Evolutionary conservation across 2,329 filamentous ascomycete species (phyloP), one percentile per base, ranked within the genome.

Genomic region (Xylariaceae sp.): DNA sequence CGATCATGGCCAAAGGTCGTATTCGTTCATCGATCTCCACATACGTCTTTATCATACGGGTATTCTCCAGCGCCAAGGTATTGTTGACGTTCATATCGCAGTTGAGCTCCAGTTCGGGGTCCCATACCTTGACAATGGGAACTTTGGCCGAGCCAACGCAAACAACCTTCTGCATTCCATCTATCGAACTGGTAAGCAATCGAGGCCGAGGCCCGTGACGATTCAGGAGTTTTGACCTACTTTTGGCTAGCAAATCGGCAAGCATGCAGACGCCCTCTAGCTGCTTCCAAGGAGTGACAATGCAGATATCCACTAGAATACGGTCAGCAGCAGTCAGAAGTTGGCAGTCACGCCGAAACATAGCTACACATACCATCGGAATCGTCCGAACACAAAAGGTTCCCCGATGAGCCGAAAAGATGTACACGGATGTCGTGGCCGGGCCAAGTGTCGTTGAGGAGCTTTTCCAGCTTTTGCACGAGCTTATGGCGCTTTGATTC

Each of bases 51-150:
- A 99, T 94, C 92, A 99, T 96, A 54, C 92, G 86, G 11, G 94
- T 99, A 70, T 99, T 99, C 74, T 97, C 92, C 62, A 99, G 79
- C 3, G 94, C 94, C 56, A 95, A 76, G 0, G 92, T 94, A 69
- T 97, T 99, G 78, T 99, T 99, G 76, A 99, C 92, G 68, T 99
- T 99, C 88, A 99, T 94, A 72, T 99, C 94, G 73, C 92, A 97
- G 13, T 92, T 89, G 54, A 99, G 80, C 65, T 87, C 80, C 59
- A 97, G 80, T 73, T 96, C 91, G 2, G 94, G 94, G 73, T 99
- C 94, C 92, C 94, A 99, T 58, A 96, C 90, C 78, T 97, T 97
- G 67, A 99, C 94, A 70, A 99, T 99, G 3, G 94, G 93, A 11
- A 99, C 94, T 75, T 97, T 97, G 61, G 94, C 94, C 48, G 89